Percentiles rank a stretch among this genome's conserved stretches.
Conservation (phyloP, 2,329 filamentous ascomycete genomes). For the Neocatenulostroma microsporum region DNA sequence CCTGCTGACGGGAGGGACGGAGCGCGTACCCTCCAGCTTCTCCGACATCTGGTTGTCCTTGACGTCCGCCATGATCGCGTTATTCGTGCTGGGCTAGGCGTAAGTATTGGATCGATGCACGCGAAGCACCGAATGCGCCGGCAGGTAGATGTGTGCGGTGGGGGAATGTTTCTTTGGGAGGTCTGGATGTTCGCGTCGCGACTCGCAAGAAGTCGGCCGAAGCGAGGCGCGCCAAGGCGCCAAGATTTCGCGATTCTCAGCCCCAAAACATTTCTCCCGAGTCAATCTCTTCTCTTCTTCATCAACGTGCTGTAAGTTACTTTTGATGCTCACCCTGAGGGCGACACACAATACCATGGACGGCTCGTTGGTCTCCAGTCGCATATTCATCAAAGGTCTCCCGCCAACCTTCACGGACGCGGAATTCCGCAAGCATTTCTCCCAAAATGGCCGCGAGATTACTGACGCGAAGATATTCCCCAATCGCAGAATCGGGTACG, state of each 20-base stretch:
- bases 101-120: no score
- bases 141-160: slow-evolving; percentile 1
- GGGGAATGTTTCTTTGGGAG: no score
- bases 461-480: slow-evolving; percentile 91
- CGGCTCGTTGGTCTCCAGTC: slow-evolving; percentile 64
- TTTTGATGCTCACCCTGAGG: slow-evolving; percentile 2
- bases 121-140: no score
- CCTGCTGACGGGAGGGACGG: no score
- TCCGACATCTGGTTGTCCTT: slow-evolving; percentile 36
- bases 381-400: slow-evolving; percentile 63
- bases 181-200: background rate
- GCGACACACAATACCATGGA: slow-evolving; percentile 3
- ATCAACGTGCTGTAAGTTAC: slow-evolving; percentile 8
- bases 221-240: background rate
- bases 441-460: slow-evolving; percentile 59
- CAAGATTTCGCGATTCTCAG: slow-evolving; percentile 5
- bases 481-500: slow-evolving; percentile 85
- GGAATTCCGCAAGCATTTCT: slow-evolving; percentile 84
- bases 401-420: slow-evolving; percentile 78
- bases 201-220: background rate
- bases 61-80: slow-evolving; percentile 21
- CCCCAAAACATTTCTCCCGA: no score
- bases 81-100: no score
- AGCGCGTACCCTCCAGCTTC: slow-evolving; percentile 63
- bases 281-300: slow-evolving; percentile 4